Percentiles rank a stretch among this genome's conserved stretches.
phyloP scores from a whole-genome alignment of 495 filamentous ascomycete genomes.

The Xylaria venustula region DNA sequence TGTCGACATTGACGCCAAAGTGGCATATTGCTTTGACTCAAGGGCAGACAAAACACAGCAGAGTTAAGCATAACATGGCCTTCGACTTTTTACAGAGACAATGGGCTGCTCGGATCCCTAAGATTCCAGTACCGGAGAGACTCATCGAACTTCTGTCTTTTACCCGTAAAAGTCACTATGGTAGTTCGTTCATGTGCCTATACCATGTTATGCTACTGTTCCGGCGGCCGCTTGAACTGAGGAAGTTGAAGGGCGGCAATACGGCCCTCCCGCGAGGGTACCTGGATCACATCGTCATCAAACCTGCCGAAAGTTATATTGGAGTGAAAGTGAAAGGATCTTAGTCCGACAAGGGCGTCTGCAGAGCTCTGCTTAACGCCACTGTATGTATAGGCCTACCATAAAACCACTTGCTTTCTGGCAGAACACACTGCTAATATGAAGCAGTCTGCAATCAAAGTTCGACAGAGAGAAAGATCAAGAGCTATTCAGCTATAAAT shows the following conservation, averaged over 20 bases:
- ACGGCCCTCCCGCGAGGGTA: neutral
- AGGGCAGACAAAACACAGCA: neutral
- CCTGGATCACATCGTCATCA: neutral
- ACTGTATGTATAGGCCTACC: no score
- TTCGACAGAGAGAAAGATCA: no score
- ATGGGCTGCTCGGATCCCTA: neutral
- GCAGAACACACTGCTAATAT: no score
- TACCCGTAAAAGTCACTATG: neutral
- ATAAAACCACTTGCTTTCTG: no score
- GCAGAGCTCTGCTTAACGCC: no score
- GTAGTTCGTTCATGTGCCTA: neutral
- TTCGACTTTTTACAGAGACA: neutral
- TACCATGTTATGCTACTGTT: neutral
- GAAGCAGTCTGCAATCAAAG: no score
- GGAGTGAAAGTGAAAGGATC: neutral
- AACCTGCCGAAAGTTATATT: neutral
- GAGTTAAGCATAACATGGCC: neutral
- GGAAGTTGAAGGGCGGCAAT: neutral
- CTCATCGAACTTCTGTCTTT: conserved; percentile 1
- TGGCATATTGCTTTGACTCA: conserved; percentile 4
- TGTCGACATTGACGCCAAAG: neutral
- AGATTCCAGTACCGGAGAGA: neutral
- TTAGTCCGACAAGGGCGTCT: no score
- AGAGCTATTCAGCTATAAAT: no score
- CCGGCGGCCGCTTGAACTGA: neutral